Percentiles rank a stretch among this genome's conserved stretches.
Evolutionary conservation across 768 basidiomycete genomes (phyloP).

Genomic region (Russula olivacea): DNA sequence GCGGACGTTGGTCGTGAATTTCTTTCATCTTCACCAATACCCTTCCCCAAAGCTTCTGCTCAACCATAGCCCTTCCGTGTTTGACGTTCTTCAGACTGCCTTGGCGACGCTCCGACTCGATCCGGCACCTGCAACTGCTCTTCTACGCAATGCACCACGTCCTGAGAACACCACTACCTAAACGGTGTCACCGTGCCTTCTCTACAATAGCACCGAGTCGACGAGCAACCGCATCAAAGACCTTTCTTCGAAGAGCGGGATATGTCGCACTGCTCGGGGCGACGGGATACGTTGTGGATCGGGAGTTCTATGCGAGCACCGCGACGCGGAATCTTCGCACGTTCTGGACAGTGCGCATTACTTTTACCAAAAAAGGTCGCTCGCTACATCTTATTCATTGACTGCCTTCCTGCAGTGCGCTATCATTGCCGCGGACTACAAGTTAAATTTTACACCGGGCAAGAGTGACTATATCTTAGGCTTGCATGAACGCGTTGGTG

Average conservation of each 20-base stretch:
- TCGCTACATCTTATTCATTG: background rate
- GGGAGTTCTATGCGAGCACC: constrained; percentile 45
- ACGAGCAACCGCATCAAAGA: background rate
- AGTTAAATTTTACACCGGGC: constrained; percentile 75
- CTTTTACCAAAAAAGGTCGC: too few species aligned
- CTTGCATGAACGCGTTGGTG: constrained; percentile 80
- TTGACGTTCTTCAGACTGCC: too few species aligned
- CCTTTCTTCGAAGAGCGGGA: constrained; percentile 25
- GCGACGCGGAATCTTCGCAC: constrained; percentile 44
- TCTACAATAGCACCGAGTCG: background rate
- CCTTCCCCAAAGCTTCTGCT: too few species aligned
- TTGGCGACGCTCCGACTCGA: too few species aligned
- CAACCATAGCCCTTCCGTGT: too few species aligned
- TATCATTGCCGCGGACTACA: constrained; percentile 74
- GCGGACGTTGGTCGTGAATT: too few species aligned
- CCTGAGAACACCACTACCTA: background rate
- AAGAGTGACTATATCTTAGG: constrained; percentile 69
- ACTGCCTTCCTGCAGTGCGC: constrained; percentile 43
- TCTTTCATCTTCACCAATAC: too few species aligned
- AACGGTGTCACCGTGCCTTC: background rate
- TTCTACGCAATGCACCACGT: background rate
- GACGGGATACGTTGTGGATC: constrained; percentile 37
- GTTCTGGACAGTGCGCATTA: constrained; percentile 41
- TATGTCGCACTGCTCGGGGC: constrained; percentile 31
- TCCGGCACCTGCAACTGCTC: too few species aligned